Base-by-base conservation (phyloP, 148 eudicot genomes). In the Silene conica region DNA sequence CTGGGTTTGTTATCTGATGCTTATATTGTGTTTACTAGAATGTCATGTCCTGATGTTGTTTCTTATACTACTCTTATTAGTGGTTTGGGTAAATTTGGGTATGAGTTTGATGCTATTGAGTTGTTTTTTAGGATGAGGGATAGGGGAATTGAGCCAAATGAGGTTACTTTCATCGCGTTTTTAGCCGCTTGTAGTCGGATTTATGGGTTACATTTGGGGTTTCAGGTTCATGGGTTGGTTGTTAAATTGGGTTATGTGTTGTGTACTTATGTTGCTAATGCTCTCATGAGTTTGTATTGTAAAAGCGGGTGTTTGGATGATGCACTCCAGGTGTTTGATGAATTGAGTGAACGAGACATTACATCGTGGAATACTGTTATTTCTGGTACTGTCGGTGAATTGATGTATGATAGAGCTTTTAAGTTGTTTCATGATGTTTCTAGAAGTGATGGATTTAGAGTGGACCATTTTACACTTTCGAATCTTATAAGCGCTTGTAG, bases 281-380 rank as follows among this genome's bases (percentile, higher is more conserved):
- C 91, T 15, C 77, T 91, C 0, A 81, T 89, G 87, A 87, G 84
- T 0, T 73, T 87, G 83, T 93, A 91, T 31, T n/a, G 79, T 5
- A 87, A 88, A 25, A 81, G 89, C 78, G 87, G 85, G 64, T 74
- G 76, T 74, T 83, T 87, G 63, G 83, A 85, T 62, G 48, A 59
- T 71, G 95, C 75, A 22, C 34, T 88, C 56, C 48, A 74, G 20
- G 0, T 93, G 90, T 91, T 93, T 62, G 89, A 85, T 80, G 84
- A 85, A 90, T 85, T 92, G 87, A 82, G 85, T 54, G 59, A 62
- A 15, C 80, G 94, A 80, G 97, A 92, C 81, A 74, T 86, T 78
- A 87, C 80, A 0, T 86, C 97, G 10, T 92, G 98, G 97, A 95
- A 95, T 82, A 92, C 97, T 5, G 76, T 88, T 11, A 83, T 90